Evolutionary conservation across 106 monocot genomes (phyloP).

Genomic region (Dendrobium nobile): DNA sequence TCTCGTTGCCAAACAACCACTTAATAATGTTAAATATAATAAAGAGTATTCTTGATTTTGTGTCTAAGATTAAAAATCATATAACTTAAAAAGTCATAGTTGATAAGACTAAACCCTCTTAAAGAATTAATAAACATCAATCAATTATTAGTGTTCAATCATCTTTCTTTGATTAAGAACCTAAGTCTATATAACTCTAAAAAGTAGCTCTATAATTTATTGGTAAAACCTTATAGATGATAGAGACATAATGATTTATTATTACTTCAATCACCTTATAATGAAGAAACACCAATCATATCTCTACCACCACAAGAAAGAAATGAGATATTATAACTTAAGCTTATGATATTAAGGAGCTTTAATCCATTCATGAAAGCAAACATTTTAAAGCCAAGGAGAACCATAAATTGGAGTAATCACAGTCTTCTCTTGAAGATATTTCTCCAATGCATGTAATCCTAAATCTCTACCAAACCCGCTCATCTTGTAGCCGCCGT

Average conservation of each 20-base stretch:
- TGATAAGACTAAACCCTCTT: too few species aligned
- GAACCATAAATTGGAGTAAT: slow-evolving; percentile 30
- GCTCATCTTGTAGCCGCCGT: slow-evolving; percentile 31
- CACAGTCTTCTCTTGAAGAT: slow-evolving; percentile 25
- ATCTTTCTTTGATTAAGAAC: too few species aligned
- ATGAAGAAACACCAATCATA: background rate
- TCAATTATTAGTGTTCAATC: too few species aligned
- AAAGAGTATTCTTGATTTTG: too few species aligned
- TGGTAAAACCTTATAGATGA: too few species aligned
- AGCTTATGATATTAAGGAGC: background rate
- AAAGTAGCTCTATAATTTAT: too few species aligned
- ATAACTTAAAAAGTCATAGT: too few species aligned
- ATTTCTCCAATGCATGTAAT: slow-evolving; percentile 18
- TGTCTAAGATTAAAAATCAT: too few species aligned
- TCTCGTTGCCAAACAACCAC: too few species aligned
- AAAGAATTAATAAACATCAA: too few species aligned
- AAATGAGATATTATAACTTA: background rate
- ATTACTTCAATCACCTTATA: background rate
- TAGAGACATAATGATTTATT: background rate
- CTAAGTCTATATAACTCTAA: too few species aligned
- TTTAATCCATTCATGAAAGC: background rate
- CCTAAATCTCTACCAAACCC: slow-evolving; percentile 29
- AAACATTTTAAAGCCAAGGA: slow-evolving; percentile 21
- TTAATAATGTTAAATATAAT: too few species aligned
- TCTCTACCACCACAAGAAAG: background rate